Base-by-base conservation (phyloP, 768 basidiomycete genomes). In the Tulasnella calospora region DNA sequence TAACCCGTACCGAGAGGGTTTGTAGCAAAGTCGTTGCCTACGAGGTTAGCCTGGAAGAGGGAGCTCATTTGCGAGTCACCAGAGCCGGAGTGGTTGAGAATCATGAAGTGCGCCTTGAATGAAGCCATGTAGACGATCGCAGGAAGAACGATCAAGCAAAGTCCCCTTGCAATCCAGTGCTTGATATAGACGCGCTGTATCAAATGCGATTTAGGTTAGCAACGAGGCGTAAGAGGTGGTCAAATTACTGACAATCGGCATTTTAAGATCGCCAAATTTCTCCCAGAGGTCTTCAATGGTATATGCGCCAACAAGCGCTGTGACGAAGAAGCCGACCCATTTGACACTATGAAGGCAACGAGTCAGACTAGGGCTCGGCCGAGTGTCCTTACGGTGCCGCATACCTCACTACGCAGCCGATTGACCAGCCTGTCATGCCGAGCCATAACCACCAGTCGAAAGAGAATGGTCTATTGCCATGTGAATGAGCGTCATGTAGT, bases 41-140 rank as follows among this genome's bases (percentile, higher is more conserved):
- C 88, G 2, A 99, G 89, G 81, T 98, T 95, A 35, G 98, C 97
- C 84, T 99, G 98, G 89, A 99, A 99, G 27, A 99, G 87, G 10
- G 95, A 98, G 83, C 93, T 95, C 97, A 99, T 99, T 84, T 99
- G 97, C 1, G 97, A 93, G 83, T 99, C 97, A 21, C 97, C 98
- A 30, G 98, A 94, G 51, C 97, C 97, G 19, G 94, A 92, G 80
- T 95, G 94, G 83, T 94, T 96, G 73, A 99, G 87, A 80, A 99
- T 89, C 83, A 98, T 83, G 86, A 99, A 99, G 84, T 99, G 98
- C 27, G 98, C 87, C 85, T 99, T 98, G 91, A 99, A 99, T 30
- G 90, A 93, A 23, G 90, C 85, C 90, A 96, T 93, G 86, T 98
- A 99, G 81, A 98, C 94, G 79, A 95, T 87, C 81, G 96, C 89